Percentiles rank a stretch among this genome's conserved stretches.
Conservation (phyloP, 2,329 filamentous ascomycete species). For the Penicillium sclerotigenum region DNA sequence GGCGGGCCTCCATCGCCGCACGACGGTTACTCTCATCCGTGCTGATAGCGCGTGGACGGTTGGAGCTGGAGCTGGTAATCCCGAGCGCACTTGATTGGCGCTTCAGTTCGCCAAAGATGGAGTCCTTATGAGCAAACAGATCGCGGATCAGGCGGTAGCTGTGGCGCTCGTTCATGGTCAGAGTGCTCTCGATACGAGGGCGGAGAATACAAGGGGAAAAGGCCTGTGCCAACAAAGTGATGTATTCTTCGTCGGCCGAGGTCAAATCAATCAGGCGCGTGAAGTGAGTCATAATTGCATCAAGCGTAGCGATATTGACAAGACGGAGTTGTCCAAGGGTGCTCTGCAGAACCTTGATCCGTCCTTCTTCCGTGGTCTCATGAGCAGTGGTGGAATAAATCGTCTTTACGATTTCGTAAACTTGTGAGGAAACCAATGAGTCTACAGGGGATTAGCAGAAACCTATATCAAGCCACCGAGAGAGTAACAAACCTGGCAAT, state of each 20-base stretch:
- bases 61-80: slow-evolving; percentile 50
- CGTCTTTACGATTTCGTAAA: slow-evolving; percentile 97
- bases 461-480: slow-evolving; percentile 11
- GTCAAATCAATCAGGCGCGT: slow-evolving; percentile 94
- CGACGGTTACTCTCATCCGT: slow-evolving; percentile 95
- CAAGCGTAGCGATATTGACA: slow-evolving; percentile 97
- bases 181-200: slow-evolving; percentile 78
- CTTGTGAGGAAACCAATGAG: slow-evolving; percentile 95
- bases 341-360: slow-evolving; percentile 88
- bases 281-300: slow-evolving; percentile 97
- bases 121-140: slow-evolving; percentile 87
- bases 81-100: slow-evolving; percentile 53
- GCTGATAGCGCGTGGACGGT: slow-evolving; percentile 78
- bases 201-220: slow-evolving; percentile 85
- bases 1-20: slow-evolving; percentile 89
- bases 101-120: slow-evolving; percentile 94
- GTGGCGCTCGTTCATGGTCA: slow-evolving; percentile 95
- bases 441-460: slow-evolving; percentile 53
- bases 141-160: slow-evolving; percentile 87
- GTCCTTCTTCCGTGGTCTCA: slow-evolving; percentile 71
- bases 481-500: slow-evolving; percentile 70
- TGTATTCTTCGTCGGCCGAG: slow-evolving; percentile 85
- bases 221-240: slow-evolving; percentile 67
- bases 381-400: slow-evolving; percentile 83
- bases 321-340: slow-evolving; percentile 91